Base-by-base conservation (phyloP, 2,329 filamentous ascomycete species). In the Fragosphaeria purpurea region DNA sequence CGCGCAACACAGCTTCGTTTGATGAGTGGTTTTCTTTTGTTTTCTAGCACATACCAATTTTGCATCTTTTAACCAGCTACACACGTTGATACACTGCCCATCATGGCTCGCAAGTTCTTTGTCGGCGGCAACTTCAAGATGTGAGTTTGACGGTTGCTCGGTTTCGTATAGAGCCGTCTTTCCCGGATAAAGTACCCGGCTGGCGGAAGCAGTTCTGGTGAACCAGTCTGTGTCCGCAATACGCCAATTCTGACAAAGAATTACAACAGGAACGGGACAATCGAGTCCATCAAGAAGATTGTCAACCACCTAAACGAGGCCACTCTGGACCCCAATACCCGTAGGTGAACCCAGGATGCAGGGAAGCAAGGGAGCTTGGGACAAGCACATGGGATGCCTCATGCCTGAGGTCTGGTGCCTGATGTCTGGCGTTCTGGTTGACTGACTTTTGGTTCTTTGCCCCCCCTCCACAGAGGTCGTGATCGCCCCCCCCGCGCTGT, bases 121-220 rank as follows among this genome's bases (percentile, higher is more conserved):
- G 87, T 95, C 70, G 90, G 90, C 71, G 90, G 90, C 68, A 98
- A 98, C 85, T 97, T 97, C 78, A 97, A 98, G 81, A 97, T 97
- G 90, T 95, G 75, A 67, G 79, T 69, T 39, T 49, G 57, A 54
- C 61, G 54, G 7, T 35, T 32, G 13, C 12, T 34, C 58, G 58
- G 22, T 22, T 22, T 3, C 22, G 22, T 22, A 22, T 22, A 22
- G 22, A 22, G 22, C 22, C 22, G 22, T 22, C 22, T 22, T 22
- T 22, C 22, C 22, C 22, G 22, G 22, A 22, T 22, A 22, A 22
- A 22, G 22, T 22, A 22, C 22, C 22, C 22, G 22, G 22, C 22
- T 22, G 22, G 22, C 22, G 2, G 22, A 22, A 22, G 3, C 22
- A 22, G 22, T 22, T 22, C 22, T 22, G 22, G 22, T 22, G 22